Evolutionary conservation across 2,329 filamentous ascomycete species (phyloP).

Genomic region (Ophiostoma sp.): DNA sequence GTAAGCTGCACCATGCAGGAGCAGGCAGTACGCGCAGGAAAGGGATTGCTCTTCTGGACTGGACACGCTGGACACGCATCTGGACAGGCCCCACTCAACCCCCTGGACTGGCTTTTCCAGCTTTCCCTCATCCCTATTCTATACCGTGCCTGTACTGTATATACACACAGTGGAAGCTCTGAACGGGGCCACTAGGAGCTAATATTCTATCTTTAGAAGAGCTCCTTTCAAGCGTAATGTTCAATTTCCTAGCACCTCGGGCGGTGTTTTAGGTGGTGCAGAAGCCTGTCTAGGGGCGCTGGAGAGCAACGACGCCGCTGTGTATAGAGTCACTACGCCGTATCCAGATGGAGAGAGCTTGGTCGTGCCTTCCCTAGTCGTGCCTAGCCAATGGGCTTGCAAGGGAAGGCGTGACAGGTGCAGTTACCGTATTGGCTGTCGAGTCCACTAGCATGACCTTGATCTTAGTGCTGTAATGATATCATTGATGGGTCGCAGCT

Average conservation of each 20-base stretch:
- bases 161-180: background rate
- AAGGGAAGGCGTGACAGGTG: conserved; percentile 17
- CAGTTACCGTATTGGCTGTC: conserved; percentile 15
- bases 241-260: too few relatives aligned
- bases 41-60: conserved; percentile 22
- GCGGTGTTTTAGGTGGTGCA: too few relatives aligned
- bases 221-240: too few relatives aligned
- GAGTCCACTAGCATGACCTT: background rate
- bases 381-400: conserved; percentile 16
- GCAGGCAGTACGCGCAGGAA: conserved; percentile 15
- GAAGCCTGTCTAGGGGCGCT: background rate
- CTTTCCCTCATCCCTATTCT: background rate
- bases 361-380: conserved; percentile 11
- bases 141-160: background rate
- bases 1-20: background rate
- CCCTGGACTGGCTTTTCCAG: conserved; percentile 2
- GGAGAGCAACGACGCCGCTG: background rate
- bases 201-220: too few relatives aligned
- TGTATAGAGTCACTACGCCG: background rate
- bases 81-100: background rate
- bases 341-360: conserved; percentile 11
- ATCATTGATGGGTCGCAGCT: conserved; percentile 19
- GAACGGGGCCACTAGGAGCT: background rate
- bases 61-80: conserved; percentile 24
- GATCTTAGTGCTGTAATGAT: conserved; percentile 16